phyloP scores from a whole-genome alignment of 2,329 filamentous ascomycete species.

The Xenoacremonium recifei region DNA sequence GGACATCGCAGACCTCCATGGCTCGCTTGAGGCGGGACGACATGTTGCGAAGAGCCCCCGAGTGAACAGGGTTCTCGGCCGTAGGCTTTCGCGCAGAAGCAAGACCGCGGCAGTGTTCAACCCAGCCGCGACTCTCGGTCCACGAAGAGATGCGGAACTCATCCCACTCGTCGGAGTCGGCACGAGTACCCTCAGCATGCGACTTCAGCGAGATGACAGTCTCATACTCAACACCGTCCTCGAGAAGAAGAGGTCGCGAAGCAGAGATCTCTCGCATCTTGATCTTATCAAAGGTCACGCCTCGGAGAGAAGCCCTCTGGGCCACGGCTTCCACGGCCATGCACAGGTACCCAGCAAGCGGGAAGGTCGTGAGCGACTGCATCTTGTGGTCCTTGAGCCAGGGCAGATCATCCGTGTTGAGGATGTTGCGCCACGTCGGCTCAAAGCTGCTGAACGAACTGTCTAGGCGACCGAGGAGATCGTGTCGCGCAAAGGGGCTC shows the following conservation, averaged over 20 bases:
- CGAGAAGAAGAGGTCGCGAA: constrained; percentile 26
- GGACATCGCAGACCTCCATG: neutral
- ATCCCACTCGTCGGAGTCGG: constrained; percentile 46
- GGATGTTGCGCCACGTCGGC: constrained; percentile 48
- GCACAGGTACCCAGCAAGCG: constrained; percentile 41
- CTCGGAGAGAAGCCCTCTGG: constrained; percentile 30
- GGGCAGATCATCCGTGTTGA: constrained; percentile 48
- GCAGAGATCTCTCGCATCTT: constrained; percentile 25
- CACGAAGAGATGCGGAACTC: constrained; percentile 58
- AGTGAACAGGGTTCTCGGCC: constrained; percentile 20
- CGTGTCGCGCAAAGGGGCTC: constrained; percentile 39
- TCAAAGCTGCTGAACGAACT: constrained; percentile 44
- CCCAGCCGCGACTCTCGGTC: constrained; percentile 51
- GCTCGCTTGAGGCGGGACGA: constrained; percentile 10
- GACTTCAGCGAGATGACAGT: constrained; percentile 21
- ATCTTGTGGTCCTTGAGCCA: constrained; percentile 58
- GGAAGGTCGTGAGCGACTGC: constrained; percentile 47
- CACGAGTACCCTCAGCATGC: constrained; percentile 27
- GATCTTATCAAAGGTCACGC: constrained; percentile 19
- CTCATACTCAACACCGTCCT: constrained; percentile 25
- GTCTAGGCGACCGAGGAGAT: constrained; percentile 45
- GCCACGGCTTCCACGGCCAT: constrained; percentile 46
- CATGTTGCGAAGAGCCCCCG: constrained; percentile 8
- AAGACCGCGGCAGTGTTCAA: constrained; percentile 56
- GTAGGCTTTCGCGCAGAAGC: constrained; percentile 36